Base-by-base conservation (phyloP, 495 filamentous ascomycete species). In the Podospora fimiseda region DNA sequence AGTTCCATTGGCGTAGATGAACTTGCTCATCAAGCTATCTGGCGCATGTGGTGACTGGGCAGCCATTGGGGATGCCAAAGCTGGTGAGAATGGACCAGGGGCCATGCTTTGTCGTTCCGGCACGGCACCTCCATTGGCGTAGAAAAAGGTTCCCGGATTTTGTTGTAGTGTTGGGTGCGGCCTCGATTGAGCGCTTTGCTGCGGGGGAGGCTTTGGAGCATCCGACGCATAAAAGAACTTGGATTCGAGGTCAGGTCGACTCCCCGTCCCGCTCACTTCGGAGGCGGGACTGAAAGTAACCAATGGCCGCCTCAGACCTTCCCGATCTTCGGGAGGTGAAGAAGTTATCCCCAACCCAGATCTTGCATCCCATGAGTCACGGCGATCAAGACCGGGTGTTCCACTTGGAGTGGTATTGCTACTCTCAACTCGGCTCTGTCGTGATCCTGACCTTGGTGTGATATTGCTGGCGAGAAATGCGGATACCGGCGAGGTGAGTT, bases 201-300 rank as follows among this genome's bases (percentile, higher is more conserved):
- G 70, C 19, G 64, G 65, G n/a, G 68, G 56, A 11, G 73, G 69
- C 54, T 80, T 82, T n/a, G 52, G 57, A n/a, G 76, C 82, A 53
- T 88, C 84, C 58, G 78, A 80, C 7, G 86, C 87, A 67, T 87
- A 85, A 61, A 91, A 90, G 71, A 91, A 90, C 66, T 83, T 85
- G 24, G 84, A 79, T 3, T 79, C 75, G 0, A 48, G 27, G 22
- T 66, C 51, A 40, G 54, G 55, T n/a, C 62, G 63, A 14, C 64
- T 43, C 0, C 47, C 61, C 13, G 5, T 22, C 16, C 58, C 58
- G 2, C 60, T 59, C 23, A 60, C 68, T 16, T 65, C 62, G 16
- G 61, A 46, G n/a, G 58, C 23, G 1, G 72, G 58, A 39, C 54
- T 64, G 20, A 76, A 68, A 27, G 66, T 68, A 43, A 67, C 62